These are phyloP conservation scores for Tuber microsphaerosporum DNA, from an alignment of 495 filamentous ascomycete species.

Conservation along the genomic window DNA sequence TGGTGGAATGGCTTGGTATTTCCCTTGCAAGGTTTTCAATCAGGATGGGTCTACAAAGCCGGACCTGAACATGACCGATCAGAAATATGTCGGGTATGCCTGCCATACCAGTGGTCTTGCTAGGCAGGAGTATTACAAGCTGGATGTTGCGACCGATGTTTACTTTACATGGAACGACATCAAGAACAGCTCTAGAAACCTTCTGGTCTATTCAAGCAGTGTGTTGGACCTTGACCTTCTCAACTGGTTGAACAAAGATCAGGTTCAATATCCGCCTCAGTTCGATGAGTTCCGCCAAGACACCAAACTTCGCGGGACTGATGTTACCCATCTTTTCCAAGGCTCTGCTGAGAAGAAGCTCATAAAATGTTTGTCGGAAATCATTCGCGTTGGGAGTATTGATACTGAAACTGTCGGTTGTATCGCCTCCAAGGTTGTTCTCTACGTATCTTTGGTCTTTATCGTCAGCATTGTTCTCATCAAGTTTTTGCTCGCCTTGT, in stretches of 20 bases:
- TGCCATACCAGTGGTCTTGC: conserved; percentile 71
- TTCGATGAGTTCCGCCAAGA: conserved; percentile 79
- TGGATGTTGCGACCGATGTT: conserved; percentile 61
- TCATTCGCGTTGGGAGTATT: conserved; percentile 89
- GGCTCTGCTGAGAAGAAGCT: conserved; percentile 66
- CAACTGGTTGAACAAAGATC: conserved; percentile 75
- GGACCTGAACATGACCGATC: conserved; percentile 62
- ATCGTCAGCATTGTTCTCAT: conserved; percentile 82
- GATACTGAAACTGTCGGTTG: conserved; percentile 96
- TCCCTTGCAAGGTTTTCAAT: conserved; percentile 83
- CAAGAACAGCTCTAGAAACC: conserved; percentile 76
- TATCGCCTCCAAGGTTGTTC: conserved; percentile 93
- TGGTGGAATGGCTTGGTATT: conserved; percentile 88
- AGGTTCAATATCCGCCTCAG: conserved; percentile 69
- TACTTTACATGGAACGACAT: conserved; percentile 96
- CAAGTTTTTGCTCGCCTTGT: conserved; percentile 80
- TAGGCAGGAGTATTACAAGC: conserved; percentile 65
- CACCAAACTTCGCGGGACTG: conserved; percentile 68
- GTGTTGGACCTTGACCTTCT: conserved; percentile 90
- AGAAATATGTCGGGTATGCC: conserved; percentile 66
- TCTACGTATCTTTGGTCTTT: conserved; percentile 87
- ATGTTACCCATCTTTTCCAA: conserved; percentile 83
- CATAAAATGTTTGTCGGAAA: conserved; percentile 79
- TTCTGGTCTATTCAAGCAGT: conserved; percentile 87
- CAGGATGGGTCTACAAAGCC: conserved; percentile 80